Conservation (phyloP, 768 basidiomycete genomes). For the Paxillus ammoniavirescens region DNA sequence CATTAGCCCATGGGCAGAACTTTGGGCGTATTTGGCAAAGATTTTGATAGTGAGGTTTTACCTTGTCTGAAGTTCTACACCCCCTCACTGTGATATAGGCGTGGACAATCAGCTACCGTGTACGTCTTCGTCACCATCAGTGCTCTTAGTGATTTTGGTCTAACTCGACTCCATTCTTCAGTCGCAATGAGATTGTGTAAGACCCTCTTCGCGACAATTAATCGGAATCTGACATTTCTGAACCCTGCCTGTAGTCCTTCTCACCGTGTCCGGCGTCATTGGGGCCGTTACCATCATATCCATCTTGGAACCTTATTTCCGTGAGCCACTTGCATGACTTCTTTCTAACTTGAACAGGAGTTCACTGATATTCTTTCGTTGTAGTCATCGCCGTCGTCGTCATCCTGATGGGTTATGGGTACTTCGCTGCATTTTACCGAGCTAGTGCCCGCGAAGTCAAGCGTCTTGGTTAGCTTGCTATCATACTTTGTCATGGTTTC, state of each 20-base stretch:
- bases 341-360: background rate
- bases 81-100: constrained; percentile 8
- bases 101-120: constrained; percentile 62
- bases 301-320: constrained; percentile 59
- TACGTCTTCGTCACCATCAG: constrained; percentile 23
- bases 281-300: constrained; percentile 57
- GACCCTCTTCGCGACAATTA: background rate
- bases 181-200: constrained; percentile 58
- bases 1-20: constrained; percentile 57
- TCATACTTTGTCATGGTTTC: background rate
- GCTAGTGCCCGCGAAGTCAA: constrained; percentile 74
- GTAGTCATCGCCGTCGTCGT: constrained; percentile 53
- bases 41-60: constrained; percentile 52
- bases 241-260: constrained; percentile 35
- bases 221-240: background rate
- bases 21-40: constrained; percentile 62
- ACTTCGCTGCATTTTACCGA: constrained; percentile 68
- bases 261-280: constrained; percentile 49
- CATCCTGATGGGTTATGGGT: constrained; percentile 59
- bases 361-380: background rate
- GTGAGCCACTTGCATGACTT: constrained; percentile 32
- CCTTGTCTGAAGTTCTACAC: background rate
- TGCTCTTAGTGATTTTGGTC: background rate
- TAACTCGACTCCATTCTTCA: constrained; percentile 15
- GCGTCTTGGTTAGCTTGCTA: constrained; percentile 36